Conservation (phyloP, 768 basidiomycete species). For the Solioccasus polychromus region DNA sequence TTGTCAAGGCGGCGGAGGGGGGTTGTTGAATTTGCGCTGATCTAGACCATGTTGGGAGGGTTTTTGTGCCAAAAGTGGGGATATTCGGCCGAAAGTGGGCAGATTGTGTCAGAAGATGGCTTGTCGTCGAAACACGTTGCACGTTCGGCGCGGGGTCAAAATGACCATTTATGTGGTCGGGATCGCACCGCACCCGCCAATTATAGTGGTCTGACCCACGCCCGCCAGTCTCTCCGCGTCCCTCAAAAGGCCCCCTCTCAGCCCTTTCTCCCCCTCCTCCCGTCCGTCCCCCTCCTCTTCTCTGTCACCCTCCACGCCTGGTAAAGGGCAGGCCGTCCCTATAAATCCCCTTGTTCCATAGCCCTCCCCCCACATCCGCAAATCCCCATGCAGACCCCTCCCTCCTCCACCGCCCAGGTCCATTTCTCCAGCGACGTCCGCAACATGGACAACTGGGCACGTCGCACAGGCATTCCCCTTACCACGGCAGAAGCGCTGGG, state of each 20-base stretch:
- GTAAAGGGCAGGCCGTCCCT: slow-evolving; percentile 33
- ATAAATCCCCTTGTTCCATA: slow-evolving; percentile 21
- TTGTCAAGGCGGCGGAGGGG: slow-evolving; percentile 23
- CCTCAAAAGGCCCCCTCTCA: slow-evolving; percentile 41
- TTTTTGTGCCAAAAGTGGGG: slow-evolving; percentile 9
- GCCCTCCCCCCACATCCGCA: background rate
- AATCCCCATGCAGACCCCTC: slow-evolving; percentile 29
- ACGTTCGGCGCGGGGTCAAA: slow-evolving; percentile 61
- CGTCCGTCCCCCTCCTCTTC: slow-evolving; percentile 25
- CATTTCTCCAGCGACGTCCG: slow-evolving; percentile 77
- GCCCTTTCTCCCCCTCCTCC: slow-evolving; percentile 26
- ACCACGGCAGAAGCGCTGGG: slow-evolving; percentile 82
- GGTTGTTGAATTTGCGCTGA: slow-evolving; percentile 22
- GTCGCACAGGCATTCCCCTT: slow-evolving; percentile 73
- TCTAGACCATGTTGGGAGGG: slow-evolving; percentile 5
- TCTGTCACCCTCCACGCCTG: slow-evolving; percentile 26
- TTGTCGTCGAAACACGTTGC: slow-evolving; percentile 76
- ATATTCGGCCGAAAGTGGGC: slow-evolving; percentile 20
- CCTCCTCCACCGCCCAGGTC: slow-evolving; percentile 52
- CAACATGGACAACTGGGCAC: slow-evolving; percentile 83
- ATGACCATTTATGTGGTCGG: slow-evolving; percentile 52
- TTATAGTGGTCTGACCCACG: slow-evolving; percentile 45
- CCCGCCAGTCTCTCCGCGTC: slow-evolving; percentile 26
- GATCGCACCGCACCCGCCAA: slow-evolving; percentile 53
- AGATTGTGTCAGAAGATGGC: slow-evolving; percentile 27